phyloP scores from a whole-genome alignment of 805 yeast genomes.

The Saturnispora galanensis region DNA sequence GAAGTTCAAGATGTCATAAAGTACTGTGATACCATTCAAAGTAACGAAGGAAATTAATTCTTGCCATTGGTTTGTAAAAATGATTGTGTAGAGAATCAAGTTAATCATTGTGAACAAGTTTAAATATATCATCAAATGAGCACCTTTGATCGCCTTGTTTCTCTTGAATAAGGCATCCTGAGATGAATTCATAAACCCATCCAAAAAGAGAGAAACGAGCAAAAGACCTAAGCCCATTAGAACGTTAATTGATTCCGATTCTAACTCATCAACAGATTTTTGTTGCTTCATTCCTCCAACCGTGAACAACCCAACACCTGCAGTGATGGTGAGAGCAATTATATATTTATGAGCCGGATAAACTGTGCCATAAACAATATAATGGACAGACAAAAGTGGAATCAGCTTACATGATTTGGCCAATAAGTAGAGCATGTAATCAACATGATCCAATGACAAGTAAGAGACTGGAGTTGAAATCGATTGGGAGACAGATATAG shows the following conservation, averaged over 20 bases:
- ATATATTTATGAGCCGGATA: constrained; percentile 70
- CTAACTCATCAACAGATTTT: constrained; percentile 31
- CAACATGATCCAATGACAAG: constrained; percentile 70
- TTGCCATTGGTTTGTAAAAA: constrained; percentile 39
- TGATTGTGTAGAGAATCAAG: constrained; percentile 39
- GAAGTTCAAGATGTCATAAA: constrained; percentile 53
- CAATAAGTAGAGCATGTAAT: constrained; percentile 70
- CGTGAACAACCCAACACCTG: constrained; percentile 78
- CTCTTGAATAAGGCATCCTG: constrained; percentile 74
- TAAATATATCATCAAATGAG: constrained; percentile 73
- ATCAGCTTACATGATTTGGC: constrained; percentile 91
- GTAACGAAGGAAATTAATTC: constrained; percentile 41
- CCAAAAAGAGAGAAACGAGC: constrained; percentile 57
- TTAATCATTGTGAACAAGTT: constrained; percentile 37
- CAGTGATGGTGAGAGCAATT: constrained; percentile 70
- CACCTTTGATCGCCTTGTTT: constrained; percentile 52
- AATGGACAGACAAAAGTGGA: constrained; percentile 87
- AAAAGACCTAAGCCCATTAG: constrained; percentile 54
- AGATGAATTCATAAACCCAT: constrained; percentile 88
- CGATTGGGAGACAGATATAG: constrained; percentile 67
- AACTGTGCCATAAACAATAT: constrained; percentile 52
- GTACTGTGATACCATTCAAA: constrained; percentile 40
- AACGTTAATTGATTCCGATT: constrained; percentile 45
- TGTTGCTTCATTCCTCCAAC: constrained; percentile 25
- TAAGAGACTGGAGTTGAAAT: constrained; percentile 78